Evolutionary conservation across 2,329 filamentous ascomycete species (phyloP).

Genomic region (Chrysosporium queenslandicum): DNA sequence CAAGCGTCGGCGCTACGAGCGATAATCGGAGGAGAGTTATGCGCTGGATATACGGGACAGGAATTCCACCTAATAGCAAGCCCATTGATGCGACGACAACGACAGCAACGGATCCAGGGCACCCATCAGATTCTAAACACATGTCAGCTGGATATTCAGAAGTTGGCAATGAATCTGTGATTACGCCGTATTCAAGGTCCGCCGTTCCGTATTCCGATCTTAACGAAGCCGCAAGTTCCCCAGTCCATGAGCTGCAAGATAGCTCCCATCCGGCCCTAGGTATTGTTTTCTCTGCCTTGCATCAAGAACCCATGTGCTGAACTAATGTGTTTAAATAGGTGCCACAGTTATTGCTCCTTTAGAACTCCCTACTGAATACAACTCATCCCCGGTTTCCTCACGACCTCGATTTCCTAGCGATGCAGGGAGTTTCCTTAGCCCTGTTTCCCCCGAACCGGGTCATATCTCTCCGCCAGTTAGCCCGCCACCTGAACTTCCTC

Average conservation of each 20-base stretch:
- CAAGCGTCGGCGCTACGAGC: constrained; percentile 35
- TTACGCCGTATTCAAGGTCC: constrained; percentile 14
- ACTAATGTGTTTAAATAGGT: not conserved
- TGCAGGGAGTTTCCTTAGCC: constrained; percentile 19
- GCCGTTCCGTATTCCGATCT: constrained; percentile 12
- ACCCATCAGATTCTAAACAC: constrained; percentile 16
- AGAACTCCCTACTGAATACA: constrained; percentile 16
- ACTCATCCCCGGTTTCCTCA: constrained; percentile 13
- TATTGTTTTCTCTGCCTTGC: not conserved
- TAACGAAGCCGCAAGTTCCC: constrained; percentile 21
- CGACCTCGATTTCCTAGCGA: constrained; percentile 17
- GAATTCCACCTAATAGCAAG: constrained; percentile 17
- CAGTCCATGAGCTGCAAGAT: constrained; percentile 29
- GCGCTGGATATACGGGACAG: constrained; percentile 43
- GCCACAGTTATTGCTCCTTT: constrained; percentile 10
- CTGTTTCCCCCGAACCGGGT: constrained; percentile 13
- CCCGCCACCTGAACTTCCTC: constrained; percentile 8
- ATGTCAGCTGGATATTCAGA: constrained; percentile 14
- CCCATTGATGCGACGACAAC: constrained; percentile 23
- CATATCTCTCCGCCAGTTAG: constrained; percentile 14
- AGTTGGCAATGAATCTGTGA: constrained; percentile 11
- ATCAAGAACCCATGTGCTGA: not conserved
- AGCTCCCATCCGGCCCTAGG: constrained; percentile 4
- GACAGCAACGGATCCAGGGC: constrained; percentile 17
- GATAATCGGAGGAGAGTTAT: constrained; percentile 42